Conservation (phyloP, 2,329 filamentous ascomycete species). For the Xylariomycetidae sp. region DNA sequence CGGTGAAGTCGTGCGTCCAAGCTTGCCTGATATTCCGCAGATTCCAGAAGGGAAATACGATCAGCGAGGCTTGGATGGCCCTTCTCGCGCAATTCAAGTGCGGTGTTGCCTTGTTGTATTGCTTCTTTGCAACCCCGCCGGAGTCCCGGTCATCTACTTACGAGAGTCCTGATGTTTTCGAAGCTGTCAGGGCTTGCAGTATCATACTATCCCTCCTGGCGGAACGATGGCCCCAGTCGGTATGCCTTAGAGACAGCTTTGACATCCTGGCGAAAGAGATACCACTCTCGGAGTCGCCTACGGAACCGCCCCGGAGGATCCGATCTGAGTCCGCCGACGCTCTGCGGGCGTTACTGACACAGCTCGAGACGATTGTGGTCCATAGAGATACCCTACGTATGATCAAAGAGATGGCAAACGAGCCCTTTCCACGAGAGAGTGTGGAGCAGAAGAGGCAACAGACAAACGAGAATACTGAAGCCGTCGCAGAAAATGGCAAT, state of each 20-base stretch:
- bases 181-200: constrained; percentile 4
- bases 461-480: not conserved
- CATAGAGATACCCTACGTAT: constrained; percentile 5
- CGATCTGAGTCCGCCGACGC: not conserved
- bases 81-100: constrained; percentile 4
- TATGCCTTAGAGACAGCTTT: constrained; percentile 2
- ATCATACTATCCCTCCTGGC: constrained; percentile 2
- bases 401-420: constrained; percentile 6
- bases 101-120: constrained; percentile 5
- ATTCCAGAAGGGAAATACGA: constrained; percentile 22
- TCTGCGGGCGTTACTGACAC: not conserved
- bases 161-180: constrained; percentile 1
- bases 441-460: not conserved
- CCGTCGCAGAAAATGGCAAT: not conserved
- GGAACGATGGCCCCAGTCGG: constrained; percentile 3
- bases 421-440: constrained; percentile 1
- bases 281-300: constrained; percentile 1
- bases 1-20: constrained; percentile 22
- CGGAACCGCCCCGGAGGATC: not conserved
- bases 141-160: not conserved
- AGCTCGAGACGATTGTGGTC: constrained; percentile 3
- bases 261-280: constrained; percentile 5
- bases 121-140: constrained; percentile 6
- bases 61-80: constrained; percentile 21
- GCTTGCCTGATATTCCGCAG: constrained; percentile 23